phyloP scores from a whole-genome alignment of 495 filamentous ascomycete species.

The Podospora fimiseda region DNA sequence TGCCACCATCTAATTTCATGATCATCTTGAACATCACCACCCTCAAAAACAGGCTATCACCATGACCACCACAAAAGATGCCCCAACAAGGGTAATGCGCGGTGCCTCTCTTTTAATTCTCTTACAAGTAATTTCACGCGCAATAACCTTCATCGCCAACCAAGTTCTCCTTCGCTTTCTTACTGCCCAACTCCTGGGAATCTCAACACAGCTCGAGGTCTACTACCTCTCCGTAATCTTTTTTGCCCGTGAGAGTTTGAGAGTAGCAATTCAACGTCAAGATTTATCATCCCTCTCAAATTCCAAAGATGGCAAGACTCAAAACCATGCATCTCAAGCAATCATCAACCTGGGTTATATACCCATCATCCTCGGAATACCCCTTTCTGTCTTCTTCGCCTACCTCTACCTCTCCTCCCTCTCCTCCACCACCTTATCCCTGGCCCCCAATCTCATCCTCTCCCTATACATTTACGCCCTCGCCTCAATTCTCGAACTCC shows the following conservation, averaged over 20 bases:
- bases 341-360: conserved; percentile 86
- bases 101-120: conserved; percentile 82
- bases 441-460: conserved; percentile 53
- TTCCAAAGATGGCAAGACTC: conserved; percentile 9
- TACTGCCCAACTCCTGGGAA: conserved; percentile 73
- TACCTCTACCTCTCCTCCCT: conserved; percentile 58
- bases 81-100: conserved; percentile 28
- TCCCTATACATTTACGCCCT: conserved; percentile 65
- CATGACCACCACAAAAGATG: conserved; percentile 1
- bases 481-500: conserved; percentile 72
- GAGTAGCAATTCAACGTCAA: conserved; percentile 80
- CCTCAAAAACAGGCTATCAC: too few relatives aligned
- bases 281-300: conserved; percentile 20
- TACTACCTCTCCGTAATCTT: conserved; percentile 83
- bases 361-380: conserved; percentile 61
- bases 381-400: conserved; percentile 55
- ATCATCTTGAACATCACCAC: not conserved
- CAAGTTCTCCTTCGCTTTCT: conserved; percentile 81
- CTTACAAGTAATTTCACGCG: conserved; percentile 75
- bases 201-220: conserved; percentile 84
- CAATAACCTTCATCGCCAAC: conserved; percentile 84
- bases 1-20: too few relatives aligned
- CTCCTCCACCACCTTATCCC: conserved; percentile 43
- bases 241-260: conserved; percentile 82
- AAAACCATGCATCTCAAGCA: conserved; percentile 45